Base-by-base conservation (phyloP, 2,329 filamentous ascomycete genomes). In the Plenodomus tracheiphilus region DNA sequence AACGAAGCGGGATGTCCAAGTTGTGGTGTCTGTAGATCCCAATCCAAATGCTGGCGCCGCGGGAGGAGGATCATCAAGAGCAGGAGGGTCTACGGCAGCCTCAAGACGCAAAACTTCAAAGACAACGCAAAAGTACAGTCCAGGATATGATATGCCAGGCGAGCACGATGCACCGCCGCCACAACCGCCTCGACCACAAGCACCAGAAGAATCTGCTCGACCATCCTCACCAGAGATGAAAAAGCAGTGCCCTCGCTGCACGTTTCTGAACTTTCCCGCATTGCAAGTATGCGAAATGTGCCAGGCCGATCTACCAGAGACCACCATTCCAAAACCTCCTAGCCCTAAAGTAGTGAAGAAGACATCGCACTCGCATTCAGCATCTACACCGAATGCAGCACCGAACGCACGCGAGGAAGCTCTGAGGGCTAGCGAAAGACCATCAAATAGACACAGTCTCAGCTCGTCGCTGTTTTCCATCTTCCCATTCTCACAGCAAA, bases 241-340 rank as follows among this genome's bases (percentile, higher is more conserved):
- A 49, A 72, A 70, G 35, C 68, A 69, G 43, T 71, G 69, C 30
- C 57, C 58, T 1, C 62, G 65, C 28, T 72, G 69, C 49, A 71
- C 69, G 7, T 71, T 71, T 47, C 49, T 71, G 15, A 71, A 71
- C 42, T 62, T 71, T 16, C 51, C 60, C 1, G 66, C 63, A 2
- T 57, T 71, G 20, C 61, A 54, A 15, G 46, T 46, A 3, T 71
- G 69, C 42, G 69, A 71, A 32, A 69, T 71, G 58, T 71, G 69
- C 47, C 57, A 62, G 21, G 64, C 60, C 11, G 43, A 61, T 2
- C 53, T 71, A 0, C 66, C 66, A 16, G 57, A 54, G n/a, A 22
- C 52, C 0, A 62, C 63, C 0, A 41, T 69, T 5, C 19, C 53
- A 5, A 64, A 65, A 28, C 59, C 66, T 8, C 54, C 58, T 1